Percentiles rank a stretch among this genome's conserved stretches.
These are phyloP conservation scores for Beta macrorhiza DNA, from an alignment of 179 eudicot genomes.

Conservation along the genomic window DNA sequence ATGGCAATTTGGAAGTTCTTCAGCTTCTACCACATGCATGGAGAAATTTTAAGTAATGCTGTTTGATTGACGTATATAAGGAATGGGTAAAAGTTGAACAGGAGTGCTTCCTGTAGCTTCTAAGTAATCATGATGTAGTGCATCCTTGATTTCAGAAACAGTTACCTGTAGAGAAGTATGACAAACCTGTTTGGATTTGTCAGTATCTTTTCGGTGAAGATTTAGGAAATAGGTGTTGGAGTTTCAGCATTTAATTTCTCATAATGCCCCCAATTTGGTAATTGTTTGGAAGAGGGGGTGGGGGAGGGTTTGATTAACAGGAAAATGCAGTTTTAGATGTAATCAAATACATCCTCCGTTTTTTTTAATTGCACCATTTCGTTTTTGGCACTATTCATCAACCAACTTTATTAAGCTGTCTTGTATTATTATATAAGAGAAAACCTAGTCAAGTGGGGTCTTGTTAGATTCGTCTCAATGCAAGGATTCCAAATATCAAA, in stretches of 20 bases:
- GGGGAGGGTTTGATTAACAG: background rate
- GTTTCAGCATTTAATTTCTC: background rate
- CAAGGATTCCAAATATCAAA: too few species aligned
- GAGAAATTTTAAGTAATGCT: background rate
- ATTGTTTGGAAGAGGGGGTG: background rate
- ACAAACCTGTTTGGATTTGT: background rate
- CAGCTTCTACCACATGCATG: background rate
- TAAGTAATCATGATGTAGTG: background rate
- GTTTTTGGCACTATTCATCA: too few species aligned
- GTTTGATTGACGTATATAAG: background rate
- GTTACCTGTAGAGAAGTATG: background rate
- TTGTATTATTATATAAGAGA: too few species aligned
- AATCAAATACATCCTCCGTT: background rate
- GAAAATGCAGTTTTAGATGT: background rate
- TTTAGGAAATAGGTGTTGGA: background rate
- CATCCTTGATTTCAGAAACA: background rate
- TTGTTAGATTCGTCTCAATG: too few species aligned
- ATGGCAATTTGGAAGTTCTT: background rate
- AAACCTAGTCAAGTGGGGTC: too few species aligned
- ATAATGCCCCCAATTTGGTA: background rate
- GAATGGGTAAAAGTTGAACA: background rate
- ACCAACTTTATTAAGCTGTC: too few species aligned
- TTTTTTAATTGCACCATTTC: too few species aligned
- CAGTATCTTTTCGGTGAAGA: background rate
- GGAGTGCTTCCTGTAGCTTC: background rate